Percentiles rank a stretch among this genome's conserved stretches.
phyloP scores from a whole-genome alignment of 1,284 basidiomycete genomes.

The Cystobasidium sp. region DNA sequence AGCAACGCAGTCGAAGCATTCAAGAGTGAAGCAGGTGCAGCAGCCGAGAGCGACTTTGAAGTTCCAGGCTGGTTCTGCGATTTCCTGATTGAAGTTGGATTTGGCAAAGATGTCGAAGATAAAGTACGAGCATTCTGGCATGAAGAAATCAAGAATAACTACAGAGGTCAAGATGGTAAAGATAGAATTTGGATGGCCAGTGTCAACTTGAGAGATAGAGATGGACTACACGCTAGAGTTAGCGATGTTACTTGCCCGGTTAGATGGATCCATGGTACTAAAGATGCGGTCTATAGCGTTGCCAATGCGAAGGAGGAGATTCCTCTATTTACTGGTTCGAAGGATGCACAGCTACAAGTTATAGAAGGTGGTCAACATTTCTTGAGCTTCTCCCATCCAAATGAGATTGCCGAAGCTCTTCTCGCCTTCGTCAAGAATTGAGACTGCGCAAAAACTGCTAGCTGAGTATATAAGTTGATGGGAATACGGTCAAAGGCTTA shows the following conservation, averaged over 20 bases:
- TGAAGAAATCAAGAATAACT: constrained; percentile 31
- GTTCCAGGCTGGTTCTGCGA: constrained; percentile 30
- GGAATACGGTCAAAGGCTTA: too few relatives aligned
- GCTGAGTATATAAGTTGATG: too few relatives aligned
- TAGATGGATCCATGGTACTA: constrained; percentile 28
- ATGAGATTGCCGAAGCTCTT: constrained; percentile 30
- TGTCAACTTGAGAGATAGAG: constrained; percentile 37
- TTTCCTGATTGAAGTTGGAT: constrained; percentile 38
- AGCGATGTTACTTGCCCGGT: constrained; percentile 30
- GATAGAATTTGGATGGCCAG: constrained; percentile 21
- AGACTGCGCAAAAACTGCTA: neutral
- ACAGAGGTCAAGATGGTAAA: constrained; percentile 34
- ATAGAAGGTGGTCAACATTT: constrained; percentile 37
- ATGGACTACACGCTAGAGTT: constrained; percentile 31
- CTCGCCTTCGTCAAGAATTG: constrained; percentile 21
- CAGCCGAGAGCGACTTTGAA: constrained; percentile 13
- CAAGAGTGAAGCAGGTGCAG: constrained; percentile 5
- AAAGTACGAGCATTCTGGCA: constrained; percentile 37
- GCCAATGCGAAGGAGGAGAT: constrained; percentile 36
- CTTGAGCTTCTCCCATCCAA: constrained; percentile 36
- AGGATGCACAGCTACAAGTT: constrained; percentile 25
- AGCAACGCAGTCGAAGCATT: constrained; percentile 12
- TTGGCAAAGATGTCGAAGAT: constrained; percentile 20
- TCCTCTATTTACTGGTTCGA: constrained; percentile 26
- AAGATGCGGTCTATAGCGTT: constrained; percentile 33